phyloP scores from a whole-genome alignment of 164 flowering plant genomes.

The Malania oleifera region DNA sequence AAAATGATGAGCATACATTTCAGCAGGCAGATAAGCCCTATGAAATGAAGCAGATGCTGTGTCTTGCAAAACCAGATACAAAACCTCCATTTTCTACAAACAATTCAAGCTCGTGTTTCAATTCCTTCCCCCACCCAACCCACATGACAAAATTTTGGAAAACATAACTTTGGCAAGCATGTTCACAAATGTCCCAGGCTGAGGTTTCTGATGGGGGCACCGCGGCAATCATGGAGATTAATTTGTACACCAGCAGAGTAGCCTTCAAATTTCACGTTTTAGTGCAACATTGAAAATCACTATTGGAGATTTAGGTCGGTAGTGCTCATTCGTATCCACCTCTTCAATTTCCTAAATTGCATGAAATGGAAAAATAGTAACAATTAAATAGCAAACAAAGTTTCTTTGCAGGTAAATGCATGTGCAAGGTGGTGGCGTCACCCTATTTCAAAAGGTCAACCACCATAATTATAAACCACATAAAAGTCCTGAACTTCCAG shows the following conservation, averaged over 20 bases:
- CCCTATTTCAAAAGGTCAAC: no score
- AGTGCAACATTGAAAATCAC: constrained; percentile 54
- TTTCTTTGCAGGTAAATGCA: no score
- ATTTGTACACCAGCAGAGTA: constrained; percentile 1
- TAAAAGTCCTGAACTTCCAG: neutral
- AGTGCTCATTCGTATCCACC: constrained; percentile 94
- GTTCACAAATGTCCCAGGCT: neutral
- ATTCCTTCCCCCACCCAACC: neutral
- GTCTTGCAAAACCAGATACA: no score
- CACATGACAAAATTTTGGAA: neutral
- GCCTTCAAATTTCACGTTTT: constrained; percentile 37
- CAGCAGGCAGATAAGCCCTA: neutral
- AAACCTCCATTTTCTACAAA: neutral
- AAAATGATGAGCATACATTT: neutral
- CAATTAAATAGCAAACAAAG: no score
- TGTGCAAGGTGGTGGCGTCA: no score
- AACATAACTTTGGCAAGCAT: neutral
- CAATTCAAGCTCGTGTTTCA: neutral
- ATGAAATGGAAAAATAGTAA: no score
- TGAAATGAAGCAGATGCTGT: neutral
- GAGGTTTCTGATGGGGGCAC: constrained; percentile 2
- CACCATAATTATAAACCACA: neutral
- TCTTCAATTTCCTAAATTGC: constrained; percentile 86
- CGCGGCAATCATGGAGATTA: neutral
- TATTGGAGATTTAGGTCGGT: constrained; percentile 68